phyloP scores from a whole-genome alignment of 108 stramenopile genomes.

The Epipyxis sp. region DNA sequence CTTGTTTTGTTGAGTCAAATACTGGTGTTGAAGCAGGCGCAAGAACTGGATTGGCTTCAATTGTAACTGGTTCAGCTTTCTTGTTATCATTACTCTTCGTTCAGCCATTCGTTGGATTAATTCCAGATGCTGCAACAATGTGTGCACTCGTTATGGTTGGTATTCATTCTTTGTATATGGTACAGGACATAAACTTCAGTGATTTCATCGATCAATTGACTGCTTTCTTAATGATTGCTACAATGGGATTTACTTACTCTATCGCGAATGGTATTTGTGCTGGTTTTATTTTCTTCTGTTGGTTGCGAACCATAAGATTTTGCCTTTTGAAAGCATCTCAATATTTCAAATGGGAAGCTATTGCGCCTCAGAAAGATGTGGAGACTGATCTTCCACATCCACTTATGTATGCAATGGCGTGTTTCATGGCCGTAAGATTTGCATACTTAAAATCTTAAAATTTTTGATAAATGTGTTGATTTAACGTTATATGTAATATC shows the following conservation, averaged over 20 bases:
- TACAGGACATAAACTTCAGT: constrained; percentile 67
- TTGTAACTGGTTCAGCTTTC: constrained; percentile 58
- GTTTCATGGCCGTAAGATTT: no score
- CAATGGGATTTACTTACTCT: constrained; percentile 73
- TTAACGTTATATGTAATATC: no score
- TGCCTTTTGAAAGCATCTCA: no score
- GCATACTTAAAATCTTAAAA: no score
- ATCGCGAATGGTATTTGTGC: constrained; percentile 63
- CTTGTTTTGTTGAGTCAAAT: constrained; percentile 58
- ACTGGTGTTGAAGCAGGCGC: constrained; percentile 65
- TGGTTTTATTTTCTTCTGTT: no score
- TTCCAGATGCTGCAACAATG: constrained; percentile 76
- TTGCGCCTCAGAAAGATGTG: no score
- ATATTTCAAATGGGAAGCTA: no score
- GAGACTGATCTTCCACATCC: no score
- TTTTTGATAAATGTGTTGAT: no score
- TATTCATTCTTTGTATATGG: constrained; percentile 69
- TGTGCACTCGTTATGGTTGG: constrained; percentile 73
- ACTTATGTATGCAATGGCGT: no score
- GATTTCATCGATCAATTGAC: constrained; percentile 63
- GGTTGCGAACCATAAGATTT: no score
- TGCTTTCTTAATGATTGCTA: constrained; percentile 72
- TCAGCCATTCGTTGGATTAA: constrained; percentile 69
- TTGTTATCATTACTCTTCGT: constrained; percentile 61
- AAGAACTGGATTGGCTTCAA: constrained; percentile 61